Base-by-base conservation (phyloP, 345 rosid species). In the Syzygium jambos region DNA sequence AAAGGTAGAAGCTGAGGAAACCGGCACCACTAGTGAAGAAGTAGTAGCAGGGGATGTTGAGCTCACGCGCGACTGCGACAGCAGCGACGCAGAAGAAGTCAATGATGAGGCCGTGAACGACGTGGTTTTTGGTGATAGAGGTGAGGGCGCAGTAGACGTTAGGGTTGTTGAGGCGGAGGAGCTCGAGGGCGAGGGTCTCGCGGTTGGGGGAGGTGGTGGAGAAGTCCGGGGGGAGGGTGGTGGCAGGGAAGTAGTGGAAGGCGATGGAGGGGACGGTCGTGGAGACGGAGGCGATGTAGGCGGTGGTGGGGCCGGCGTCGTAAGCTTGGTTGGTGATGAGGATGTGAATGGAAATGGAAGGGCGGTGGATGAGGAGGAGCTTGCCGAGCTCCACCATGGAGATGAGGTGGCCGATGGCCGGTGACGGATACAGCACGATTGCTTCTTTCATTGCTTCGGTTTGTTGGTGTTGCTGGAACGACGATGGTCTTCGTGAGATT, bases 301-400 rank as follows among this genome's bases (percentile, higher is more conserved):
- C 11, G 9, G 92, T 86, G 51, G 92, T 94, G 78, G 92, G 51
- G 77, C 91, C 93, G 0, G 93, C 88, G 12, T 85, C 87, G 85
- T 92, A 93, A 38, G 97, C 93, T 4, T 91, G 90, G 54, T 90
- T 51, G 30, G 85, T 56, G 88, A 94, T 82, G 89, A 96, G 86
- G 84, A 96, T 88, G 85, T 93, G 93, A 87, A 95, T 87, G 21
- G 90, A 90, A 87, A 94, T 91, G 16, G 98, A 92, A n/a, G 96
- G 93, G 57, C 86, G 59, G 77, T 82, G 91, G 87, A 90, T 55
- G 88, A 93, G 90, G 34, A 96, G 84, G 85, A 92, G 87, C 80
- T 94, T 94, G 52, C 93, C 95, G 2, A 95, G 91, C 91, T 96
- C 98, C 68, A 96, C 94, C 96, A 94, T 93, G 85, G 98, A 92